phyloP scores from a whole-genome alignment of 805 yeast genomes.

The Candida insectorum region DNA sequence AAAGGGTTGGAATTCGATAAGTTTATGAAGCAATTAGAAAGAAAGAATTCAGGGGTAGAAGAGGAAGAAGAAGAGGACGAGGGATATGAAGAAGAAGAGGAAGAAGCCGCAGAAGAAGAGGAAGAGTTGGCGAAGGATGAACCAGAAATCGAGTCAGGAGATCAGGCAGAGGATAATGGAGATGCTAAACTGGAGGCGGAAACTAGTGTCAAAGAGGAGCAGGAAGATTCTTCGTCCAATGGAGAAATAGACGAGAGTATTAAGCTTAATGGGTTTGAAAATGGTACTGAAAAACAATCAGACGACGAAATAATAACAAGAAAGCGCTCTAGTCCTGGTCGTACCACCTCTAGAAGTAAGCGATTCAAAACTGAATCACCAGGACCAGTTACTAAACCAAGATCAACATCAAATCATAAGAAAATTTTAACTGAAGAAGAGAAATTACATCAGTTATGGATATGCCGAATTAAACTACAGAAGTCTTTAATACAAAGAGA shows the following conservation, averaged over 20 bases:
- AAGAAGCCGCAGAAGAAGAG: constrained; percentile 19
- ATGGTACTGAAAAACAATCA: constrained; percentile 8
- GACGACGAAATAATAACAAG: constrained; percentile 12
- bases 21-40: constrained; percentile 30
- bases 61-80: constrained; percentile 14
- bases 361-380: constrained; percentile 15
- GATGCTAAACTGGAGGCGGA: constrained; percentile 12
- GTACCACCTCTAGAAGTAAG: constrained; percentile 5
- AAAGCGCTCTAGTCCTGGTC: constrained; percentile 3
- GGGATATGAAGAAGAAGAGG: constrained; percentile 13
- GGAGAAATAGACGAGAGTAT: background rate
- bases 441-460: constrained; percentile 43
- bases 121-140: constrained; percentile 22
- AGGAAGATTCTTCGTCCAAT: no score
- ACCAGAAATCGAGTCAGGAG: constrained; percentile 17
- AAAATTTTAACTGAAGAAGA: constrained; percentile 30
- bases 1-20: constrained; percentile 32
- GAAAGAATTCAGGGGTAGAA: constrained; percentile 13
- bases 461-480: constrained; percentile 47
- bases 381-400: constrained; percentile 7
- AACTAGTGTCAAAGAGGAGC: constrained; percentile 10
- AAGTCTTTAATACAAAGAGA: constrained; percentile 46
- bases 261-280: background rate
- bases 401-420: background rate
- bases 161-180: constrained; percentile 16